Conservation (phyloP, 768 basidiomycete species). For the Russula brevipes region DNA sequence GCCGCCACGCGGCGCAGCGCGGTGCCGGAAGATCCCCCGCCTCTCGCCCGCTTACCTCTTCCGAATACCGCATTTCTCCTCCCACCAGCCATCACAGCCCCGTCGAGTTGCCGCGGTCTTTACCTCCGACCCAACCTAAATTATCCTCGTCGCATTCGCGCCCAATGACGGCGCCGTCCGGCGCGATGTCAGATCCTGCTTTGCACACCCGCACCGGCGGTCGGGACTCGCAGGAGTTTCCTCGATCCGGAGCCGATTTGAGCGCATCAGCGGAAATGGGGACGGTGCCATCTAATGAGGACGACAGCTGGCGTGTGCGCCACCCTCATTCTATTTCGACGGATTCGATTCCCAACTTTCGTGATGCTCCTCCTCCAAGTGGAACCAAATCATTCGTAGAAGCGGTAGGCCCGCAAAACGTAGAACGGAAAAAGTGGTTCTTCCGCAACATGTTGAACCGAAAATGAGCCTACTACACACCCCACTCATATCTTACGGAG, state of each 20-base stretch:
- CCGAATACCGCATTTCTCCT: constrained; percentile 3
- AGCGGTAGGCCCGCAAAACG: constrained; percentile 19
- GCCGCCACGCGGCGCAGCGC: constrained; percentile 33
- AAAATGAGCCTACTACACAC: constrained; percentile 29
- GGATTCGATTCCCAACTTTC: constrained; percentile 45
- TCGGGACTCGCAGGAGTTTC: constrained; percentile 17
- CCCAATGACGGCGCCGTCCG: constrained; percentile 22
- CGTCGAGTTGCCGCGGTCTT: background rate
- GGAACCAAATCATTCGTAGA: background rate
- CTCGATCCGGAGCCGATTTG: background rate
- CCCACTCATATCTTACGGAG: background rate
- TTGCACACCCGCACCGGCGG: constrained; percentile 25
- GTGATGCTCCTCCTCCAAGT: background rate
- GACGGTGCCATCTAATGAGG: background rate
- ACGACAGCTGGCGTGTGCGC: constrained; percentile 5
- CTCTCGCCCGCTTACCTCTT: background rate
- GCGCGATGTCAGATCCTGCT: constrained; percentile 18
- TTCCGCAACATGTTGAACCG: constrained; percentile 39
- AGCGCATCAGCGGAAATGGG: background rate
- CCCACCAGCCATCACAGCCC: background rate
- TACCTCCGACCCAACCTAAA: constrained; percentile 3
- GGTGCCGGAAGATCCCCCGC: background rate
- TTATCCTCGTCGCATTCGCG: constrained; percentile 16
- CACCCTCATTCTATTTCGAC: constrained; percentile 52
- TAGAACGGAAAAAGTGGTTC: constrained; percentile 35